Base-by-base conservation (phyloP, 116 monocot genomes). In the Cymodocea nodosa region DNA sequence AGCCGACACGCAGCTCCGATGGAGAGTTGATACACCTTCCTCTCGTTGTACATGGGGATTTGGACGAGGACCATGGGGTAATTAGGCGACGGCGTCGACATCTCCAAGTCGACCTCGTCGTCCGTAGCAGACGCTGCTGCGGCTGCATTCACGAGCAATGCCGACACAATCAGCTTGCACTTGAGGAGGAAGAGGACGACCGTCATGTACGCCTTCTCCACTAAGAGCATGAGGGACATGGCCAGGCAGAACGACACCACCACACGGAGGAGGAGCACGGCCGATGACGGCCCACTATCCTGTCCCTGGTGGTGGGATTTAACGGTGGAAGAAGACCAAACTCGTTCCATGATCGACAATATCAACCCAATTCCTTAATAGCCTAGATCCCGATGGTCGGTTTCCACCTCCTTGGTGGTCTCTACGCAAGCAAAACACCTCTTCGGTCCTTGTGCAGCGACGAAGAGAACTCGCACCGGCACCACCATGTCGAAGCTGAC, bases 51-150 rank as follows among this genome's bases (percentile, higher is more conserved):
- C 74, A 79, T 79, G 53, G 79, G 79, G 59, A 74, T 79, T 39
- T 79, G 79, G 59, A 79, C 65, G 19, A 79, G 70, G 17, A 79
- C 74, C 70, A 70, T 66, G 35, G 79, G 79, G 22, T 74, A 74
- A 18, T 44, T 60, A 5, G 70, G 0, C 11, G 44, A 44, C 9
- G 44, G 44, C 44, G 6, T 6, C 9, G 44, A 44, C 44, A 44
- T 44, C 44, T 44, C 44, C 44, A 44, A 37, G 54, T 66, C 61
- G 23, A 70, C 79, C 39, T 70, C 30, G 65, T 79, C 74, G 22
- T 61, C 34, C 15, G 70, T 69, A 23, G 70, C 76, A 8, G 48
- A 35, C 51, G 73, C 37, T n/a, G n/a, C n/a, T n/a, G n/a, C n/a
- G n/a, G n/a, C n/a, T 73, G 69, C 73, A 73, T 64, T 39, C 68